phyloP scores from a whole-genome alignment of 495 filamentous ascomycete species.

The Penicillium verhagenii region DNA sequence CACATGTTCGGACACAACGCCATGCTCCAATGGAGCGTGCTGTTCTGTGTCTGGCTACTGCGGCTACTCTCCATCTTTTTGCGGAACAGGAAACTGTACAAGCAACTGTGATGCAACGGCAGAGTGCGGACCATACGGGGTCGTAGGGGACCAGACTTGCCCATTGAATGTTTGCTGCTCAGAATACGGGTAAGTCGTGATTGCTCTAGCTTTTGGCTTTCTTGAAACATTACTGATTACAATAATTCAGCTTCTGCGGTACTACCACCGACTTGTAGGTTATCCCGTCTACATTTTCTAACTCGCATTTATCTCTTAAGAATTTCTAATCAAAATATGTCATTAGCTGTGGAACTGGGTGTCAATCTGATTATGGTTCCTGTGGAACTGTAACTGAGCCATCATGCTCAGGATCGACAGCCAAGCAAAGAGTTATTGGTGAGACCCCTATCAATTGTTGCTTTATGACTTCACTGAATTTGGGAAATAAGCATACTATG shows the following conservation, averaged over 20 bases:
- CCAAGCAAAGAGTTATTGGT: not conserved
- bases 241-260: slow-evolving; percentile 25
- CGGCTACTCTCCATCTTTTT: not conserved
- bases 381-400: not conserved
- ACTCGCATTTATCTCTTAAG: no score
- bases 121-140: slow-evolving; percentile 24
- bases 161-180: slow-evolving; percentile 40
- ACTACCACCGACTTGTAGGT: slow-evolving; percentile 26
- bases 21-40: not conserved
- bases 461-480: no score
- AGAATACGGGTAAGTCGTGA: slow-evolving; percentile 11
- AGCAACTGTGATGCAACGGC: slow-evolving; percentile 23
- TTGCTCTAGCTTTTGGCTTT: not conserved
- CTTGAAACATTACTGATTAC: not conserved
- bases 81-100: slow-evolving; percentile 18
- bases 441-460: no score
- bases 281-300: no score
- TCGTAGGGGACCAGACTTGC: slow-evolving; percentile 10
- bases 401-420: slow-evolving; percentile 2
- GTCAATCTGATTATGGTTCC: not conserved
- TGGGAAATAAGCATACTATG: slow-evolving; percentile 22
- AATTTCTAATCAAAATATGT: no score
- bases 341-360: not conserved
- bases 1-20: not conserved
- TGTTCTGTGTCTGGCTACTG: not conserved